Percentiles rank a stretch among this genome's conserved stretches.
Conservation (phyloP, 1,139 yeast species). For the Protomyces lactucae-debilis region DNA sequence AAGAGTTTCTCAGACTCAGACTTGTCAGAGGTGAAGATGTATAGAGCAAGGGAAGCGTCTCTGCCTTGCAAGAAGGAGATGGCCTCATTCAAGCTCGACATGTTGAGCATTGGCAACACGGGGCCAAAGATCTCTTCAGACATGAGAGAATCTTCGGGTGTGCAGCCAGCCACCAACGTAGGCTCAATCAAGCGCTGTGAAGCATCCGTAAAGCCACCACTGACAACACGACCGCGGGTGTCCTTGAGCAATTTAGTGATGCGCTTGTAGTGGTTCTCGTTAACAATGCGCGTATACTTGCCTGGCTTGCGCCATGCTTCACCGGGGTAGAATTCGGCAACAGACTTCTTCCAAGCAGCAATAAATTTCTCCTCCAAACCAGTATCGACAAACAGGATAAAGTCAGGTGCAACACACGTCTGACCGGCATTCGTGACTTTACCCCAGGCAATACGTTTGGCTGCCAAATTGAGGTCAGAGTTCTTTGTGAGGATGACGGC, state of each 20-base stretch:
- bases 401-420: constrained; percentile 83
- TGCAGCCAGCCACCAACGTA: constrained; percentile 59
- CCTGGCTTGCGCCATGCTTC: constrained; percentile 34
- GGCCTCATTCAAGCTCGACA: constrained; percentile 48
- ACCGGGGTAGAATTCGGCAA: constrained; percentile 47
- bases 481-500: constrained; percentile 69
- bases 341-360: constrained; percentile 44
- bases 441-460: constrained; percentile 52
- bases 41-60: constrained; percentile 86
- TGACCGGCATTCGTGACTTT: constrained; percentile 75
- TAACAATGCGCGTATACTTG: constrained; percentile 61
- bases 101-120: constrained; percentile 65
- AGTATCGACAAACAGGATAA: constrained; percentile 57
- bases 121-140: constrained; percentile 80
- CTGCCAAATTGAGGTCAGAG: constrained; percentile 56
- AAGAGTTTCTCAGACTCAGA: constrained; percentile 52
- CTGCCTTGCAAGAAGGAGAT: constrained; percentile 51
- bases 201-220: constrained; percentile 51
- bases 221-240: constrained; percentile 56
- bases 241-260: constrained; percentile 46
- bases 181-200: constrained; percentile 60
- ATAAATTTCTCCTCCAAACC: constrained; percentile 54
- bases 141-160: constrained; percentile 69
- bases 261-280: constrained; percentile 54
- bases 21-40: constrained; percentile 50